Percentiles rank a stretch among this genome's conserved stretches.
Conservation (phyloP, 106 monocot genomes). For the Dioscorea zingiberensis region DNA sequence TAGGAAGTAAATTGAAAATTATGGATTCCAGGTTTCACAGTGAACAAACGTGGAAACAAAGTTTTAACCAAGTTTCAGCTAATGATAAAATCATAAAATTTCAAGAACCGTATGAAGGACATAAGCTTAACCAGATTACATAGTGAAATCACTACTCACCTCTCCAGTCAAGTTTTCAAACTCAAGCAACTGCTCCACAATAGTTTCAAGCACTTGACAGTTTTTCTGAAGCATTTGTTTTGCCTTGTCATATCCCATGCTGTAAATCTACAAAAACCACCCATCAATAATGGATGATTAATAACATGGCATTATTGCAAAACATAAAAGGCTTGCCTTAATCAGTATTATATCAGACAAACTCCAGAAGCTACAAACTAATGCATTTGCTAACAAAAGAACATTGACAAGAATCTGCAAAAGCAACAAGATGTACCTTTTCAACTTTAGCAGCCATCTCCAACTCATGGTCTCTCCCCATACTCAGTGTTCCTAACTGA, state of each 20-base stretch:
- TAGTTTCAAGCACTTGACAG: constrained; percentile 46
- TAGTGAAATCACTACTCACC: constrained; percentile 22
- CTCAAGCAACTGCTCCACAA: constrained; percentile 66
- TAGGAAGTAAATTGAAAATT: neutral
- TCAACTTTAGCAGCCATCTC: constrained; percentile 90
- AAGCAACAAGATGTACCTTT: constrained; percentile 30
- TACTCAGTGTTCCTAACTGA: constrained; percentile 58
- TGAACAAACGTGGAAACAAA: neutral
- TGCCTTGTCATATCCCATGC: constrained; percentile 76
- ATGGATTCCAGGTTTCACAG: neutral
- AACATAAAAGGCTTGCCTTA: neutral
- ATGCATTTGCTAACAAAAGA: neutral
- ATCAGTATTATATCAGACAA: too few relatives aligned
- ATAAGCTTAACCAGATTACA: neutral
- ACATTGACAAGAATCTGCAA: neutral
- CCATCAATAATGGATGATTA: neutral
- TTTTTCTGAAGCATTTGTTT: constrained; percentile 75
- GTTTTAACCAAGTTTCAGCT: neutral
- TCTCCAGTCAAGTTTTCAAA: constrained; percentile 72
- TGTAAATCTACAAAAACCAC: constrained; percentile 47
- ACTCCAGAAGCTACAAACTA: too few relatives aligned
- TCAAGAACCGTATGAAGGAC: neutral
- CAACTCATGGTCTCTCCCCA: constrained; percentile 57
- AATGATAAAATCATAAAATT: neutral
- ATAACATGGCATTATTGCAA: neutral